Evolutionary conservation across 2,329 filamentous ascomycete species (phyloP), one percentile per base, ranked within the genome.

Genomic region (Chrysosporium keratinophilum): DNA sequence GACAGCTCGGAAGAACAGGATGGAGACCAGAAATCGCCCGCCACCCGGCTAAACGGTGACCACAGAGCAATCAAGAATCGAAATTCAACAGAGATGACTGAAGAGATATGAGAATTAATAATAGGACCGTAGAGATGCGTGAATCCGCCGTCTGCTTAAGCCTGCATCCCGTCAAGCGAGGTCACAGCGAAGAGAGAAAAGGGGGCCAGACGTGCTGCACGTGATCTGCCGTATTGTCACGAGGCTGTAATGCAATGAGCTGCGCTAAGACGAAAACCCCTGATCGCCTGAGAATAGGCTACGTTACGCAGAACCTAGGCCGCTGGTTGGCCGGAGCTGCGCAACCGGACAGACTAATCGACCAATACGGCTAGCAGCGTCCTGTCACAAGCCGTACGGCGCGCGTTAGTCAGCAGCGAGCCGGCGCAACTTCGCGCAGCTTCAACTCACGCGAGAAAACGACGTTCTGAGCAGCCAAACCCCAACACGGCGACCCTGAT

Each of bases 371-470:
- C 47, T 49, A 49, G 46, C 34, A n/a, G 17, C 2, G 17, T 6
- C 5, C 34, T 6, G 45, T 3, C 5, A 11, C 15, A n/a, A 41
- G 34, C 46, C 31, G 47, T 40, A 31, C 35, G 23, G 37, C 19
- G 20, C 35, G 35, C 20, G 35, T 50, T 31, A 50, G 48, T 50
- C 48, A 50, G 48, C 48, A 20, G 35, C 12, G n/a, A 14, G n/a
- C 12, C 35, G n/a, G 35, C 35, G 35, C n/a, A 12, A 14, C 35
- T 15, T 12, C 35, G 12, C n/a, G 35, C 35, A 39, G 35, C 35
- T 39, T 39, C 35, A 28, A 28, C 23, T 15, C 46, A 20, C 23
- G 31, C 15, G 14, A 43, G 17, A 20, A 42, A 51, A 39, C 35
- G 35, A 41, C 5, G n/a, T 50, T n/a, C 34, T 39, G 6, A 11